phyloP scores from a whole-genome alignment of 306 rosid genomes.

The Quercus alba region DNA sequence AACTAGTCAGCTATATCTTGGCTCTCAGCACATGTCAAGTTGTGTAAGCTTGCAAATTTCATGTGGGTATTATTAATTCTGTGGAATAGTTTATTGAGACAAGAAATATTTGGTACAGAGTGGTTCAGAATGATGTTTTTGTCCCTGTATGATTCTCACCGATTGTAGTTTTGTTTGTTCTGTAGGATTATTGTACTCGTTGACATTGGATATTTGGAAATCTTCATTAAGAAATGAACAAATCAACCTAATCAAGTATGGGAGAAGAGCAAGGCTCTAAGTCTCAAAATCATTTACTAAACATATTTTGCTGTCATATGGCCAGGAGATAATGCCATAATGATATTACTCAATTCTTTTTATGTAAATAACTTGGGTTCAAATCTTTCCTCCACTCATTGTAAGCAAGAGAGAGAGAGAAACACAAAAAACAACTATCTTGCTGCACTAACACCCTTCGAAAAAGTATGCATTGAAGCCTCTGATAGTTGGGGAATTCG shows the following conservation, averaged over 20 bases:
- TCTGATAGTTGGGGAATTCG: too few relatives aligned
- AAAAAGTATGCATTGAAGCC: too few relatives aligned
- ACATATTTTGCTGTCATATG: neutral
- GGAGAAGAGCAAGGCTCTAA: conserved; percentile 15
- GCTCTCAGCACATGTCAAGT: conserved; percentile 18
- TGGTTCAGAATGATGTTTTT: conserved; percentile 8
- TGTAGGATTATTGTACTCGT: conserved; percentile 6
- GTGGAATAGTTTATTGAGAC: neutral
- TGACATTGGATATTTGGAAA: neutral
- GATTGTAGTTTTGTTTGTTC: conserved; percentile 29
- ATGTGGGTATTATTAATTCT: conserved; percentile 16
- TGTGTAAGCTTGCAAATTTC: conserved; percentile 21
- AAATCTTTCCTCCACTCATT: too few relatives aligned
- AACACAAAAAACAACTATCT: too few relatives aligned
- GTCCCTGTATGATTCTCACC: conserved; percentile 24
- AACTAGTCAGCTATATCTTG: conserved; percentile 2
- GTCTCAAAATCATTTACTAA: neutral
- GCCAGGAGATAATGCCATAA: too few relatives aligned
- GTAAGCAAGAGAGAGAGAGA: too few relatives aligned
- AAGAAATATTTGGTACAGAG: conserved; percentile 21
- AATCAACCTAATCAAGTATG: neutral
- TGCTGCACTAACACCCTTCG: too few relatives aligned
- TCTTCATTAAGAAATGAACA: neutral
- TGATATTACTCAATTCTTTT: too few relatives aligned
- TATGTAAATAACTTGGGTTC: too few relatives aligned